phyloP scores from a whole-genome alignment of 345 rosid species.

The Pistacia integerrima region DNA sequence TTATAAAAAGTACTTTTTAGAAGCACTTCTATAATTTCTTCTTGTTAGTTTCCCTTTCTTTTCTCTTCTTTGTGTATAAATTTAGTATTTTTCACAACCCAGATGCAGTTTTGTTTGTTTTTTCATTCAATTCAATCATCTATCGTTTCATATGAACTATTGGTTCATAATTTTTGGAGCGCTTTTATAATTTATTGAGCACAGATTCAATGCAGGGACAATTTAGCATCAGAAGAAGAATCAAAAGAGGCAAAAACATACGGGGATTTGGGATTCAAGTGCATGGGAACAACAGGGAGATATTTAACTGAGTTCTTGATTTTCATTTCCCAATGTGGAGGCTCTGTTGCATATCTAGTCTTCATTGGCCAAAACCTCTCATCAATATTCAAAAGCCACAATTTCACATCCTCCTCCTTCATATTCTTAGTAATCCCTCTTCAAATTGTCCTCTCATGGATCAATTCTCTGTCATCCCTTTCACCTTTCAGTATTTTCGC shows the following conservation, averaged over 20 bases:
- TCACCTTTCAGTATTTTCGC: constrained; percentile 92
- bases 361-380: constrained; percentile 87
- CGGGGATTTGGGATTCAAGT: constrained; percentile 79
- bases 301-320: constrained; percentile 76
- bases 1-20: too few species aligned
- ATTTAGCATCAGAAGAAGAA: constrained; percentile 55
- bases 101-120: too few species aligned
- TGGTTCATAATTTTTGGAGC: too few species aligned
- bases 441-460: constrained; percentile 77
- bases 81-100: too few species aligned
- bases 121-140: too few species aligned
- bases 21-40: too few species aligned
- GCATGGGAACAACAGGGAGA: constrained; percentile 75
- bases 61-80: too few species aligned
- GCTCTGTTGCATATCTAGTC: constrained; percentile 77
- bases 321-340: constrained; percentile 82
- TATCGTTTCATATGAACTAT: too few species aligned
- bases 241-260: constrained; percentile 61
- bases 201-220: constrained; percentile 77
- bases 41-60: too few species aligned
- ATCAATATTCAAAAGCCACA: constrained; percentile 47
- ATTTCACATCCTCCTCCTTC: constrained; percentile 39
- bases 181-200: not conserved
- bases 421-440: constrained; percentile 75
- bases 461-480: constrained; percentile 66